Base-by-base conservation (phyloP, 805 yeast species). In the Blastobotrys americana region DNA sequence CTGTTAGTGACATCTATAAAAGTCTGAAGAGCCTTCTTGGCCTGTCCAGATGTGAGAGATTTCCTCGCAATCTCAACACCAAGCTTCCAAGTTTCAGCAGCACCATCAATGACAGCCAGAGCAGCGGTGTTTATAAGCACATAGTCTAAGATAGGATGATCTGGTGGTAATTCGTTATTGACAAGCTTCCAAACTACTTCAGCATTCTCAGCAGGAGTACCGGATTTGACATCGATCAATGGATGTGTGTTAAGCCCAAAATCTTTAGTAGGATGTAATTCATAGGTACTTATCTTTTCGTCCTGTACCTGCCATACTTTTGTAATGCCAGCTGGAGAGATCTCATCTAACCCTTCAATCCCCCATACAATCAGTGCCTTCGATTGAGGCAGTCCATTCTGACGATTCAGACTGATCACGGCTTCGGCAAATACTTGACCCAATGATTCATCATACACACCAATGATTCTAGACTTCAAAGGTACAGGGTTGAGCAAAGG, bases 401-500 rank as follows among this genome's bases (percentile, higher is more conserved):
- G 63, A 39, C 61, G 59, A 49, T 84, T 84, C 47, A 93, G 68
- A 44, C 71, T 66, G 5, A 78, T 69, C 1, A 88, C 85, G 1
- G 96, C 87, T 54, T 79, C 74, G 3, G 97, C 96, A 57, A 84
- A 93, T 8, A 84, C 81, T 48, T 73, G 77, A 3, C 97, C 99
- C 50, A 93, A 65, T 5, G 67, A 67, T 53, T 84, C 84, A 16
- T 87, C 71, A 64, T 84, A 87, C 1, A 93, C 98, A 37, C 99
- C 99, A 37, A 93, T 70, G 13, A 93, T 80, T 51, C 97, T 73
- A 3, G 93, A 84, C 49, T 74, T 73, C 18, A 78, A 67, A 1
- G 88, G 88, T 5, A 86, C 85, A 2, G 99, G 99, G 68, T 93
- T 94, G 51, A 93, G 69, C 48, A 93, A 67, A 1, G 99, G 99